Conservation (phyloP, 2,329 filamentous ascomycete genomes). For the Aspergillus melleus region DNA sequence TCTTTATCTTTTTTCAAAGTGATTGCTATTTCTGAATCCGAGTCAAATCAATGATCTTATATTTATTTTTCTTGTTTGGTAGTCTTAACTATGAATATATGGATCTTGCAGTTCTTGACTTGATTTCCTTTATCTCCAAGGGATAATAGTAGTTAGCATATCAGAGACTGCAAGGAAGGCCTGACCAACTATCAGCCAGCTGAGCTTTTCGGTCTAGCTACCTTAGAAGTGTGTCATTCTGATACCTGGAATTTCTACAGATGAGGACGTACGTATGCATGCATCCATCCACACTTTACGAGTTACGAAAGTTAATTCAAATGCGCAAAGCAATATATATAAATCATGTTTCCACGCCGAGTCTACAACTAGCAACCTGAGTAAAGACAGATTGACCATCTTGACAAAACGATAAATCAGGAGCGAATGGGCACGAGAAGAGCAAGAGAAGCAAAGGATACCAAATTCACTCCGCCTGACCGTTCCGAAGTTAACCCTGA, state of each 20-base stretch:
- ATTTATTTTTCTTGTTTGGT: no score
- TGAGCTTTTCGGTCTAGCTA: no score
- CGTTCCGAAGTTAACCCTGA: constrained; percentile 9
- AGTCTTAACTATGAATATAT: no score
- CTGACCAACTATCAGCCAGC: no score
- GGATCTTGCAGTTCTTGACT: no score
- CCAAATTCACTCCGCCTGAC: constrained; percentile 10
- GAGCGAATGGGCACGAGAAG: neutral
- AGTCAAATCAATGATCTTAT: neutral
- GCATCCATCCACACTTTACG: neutral
- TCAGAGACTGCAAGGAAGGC: no score
- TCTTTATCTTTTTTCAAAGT: neutral
- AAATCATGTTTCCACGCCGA: neutral
- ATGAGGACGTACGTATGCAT: no score
- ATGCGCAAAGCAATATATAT: neutral
- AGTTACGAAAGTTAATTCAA: neutral
- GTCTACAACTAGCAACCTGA: neutral
- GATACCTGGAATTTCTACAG: no score
- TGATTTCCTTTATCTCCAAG: no score
- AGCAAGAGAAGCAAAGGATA: neutral
- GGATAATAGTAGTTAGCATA: no score
- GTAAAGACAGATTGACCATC: neutral
- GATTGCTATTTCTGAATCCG: neutral
- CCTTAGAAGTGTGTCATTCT: no score
- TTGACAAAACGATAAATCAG: neutral